These are phyloP conservation scores for Nigrograna mackinnonii DNA, from an alignment of 2,329 filamentous ascomycete genomes.

Conservation along the genomic window DNA sequence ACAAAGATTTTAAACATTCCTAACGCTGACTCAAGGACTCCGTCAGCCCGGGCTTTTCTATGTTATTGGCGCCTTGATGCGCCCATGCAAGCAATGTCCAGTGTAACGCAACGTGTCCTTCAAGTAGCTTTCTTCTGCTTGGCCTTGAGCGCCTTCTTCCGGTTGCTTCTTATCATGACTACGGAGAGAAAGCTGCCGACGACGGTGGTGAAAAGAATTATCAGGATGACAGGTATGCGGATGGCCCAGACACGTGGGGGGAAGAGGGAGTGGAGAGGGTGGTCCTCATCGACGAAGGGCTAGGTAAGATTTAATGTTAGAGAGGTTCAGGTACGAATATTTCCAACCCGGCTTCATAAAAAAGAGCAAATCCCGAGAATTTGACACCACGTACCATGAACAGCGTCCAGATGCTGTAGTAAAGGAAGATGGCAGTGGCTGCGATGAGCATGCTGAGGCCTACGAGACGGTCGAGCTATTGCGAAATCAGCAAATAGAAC, in stretches of 20 bases:
- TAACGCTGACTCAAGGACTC: too few relatives aligned
- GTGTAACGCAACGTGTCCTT: slow-evolving; percentile 10
- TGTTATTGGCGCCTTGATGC: too few relatives aligned
- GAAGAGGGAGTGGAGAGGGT: slow-evolving; percentile 93
- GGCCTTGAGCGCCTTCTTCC: slow-evolving; percentile 96
- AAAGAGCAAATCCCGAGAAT: too few relatives aligned
- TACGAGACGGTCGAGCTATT: slow-evolving; percentile 85
- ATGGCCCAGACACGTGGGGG: slow-evolving; percentile 98
- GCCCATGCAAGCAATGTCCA: too few relatives aligned
- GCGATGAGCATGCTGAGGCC: slow-evolving; percentile 76
- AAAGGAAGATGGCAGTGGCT: slow-evolving; percentile 75
- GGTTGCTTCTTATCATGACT: slow-evolving; percentile 98
- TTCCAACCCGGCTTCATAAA: too few relatives aligned
- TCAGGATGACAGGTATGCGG: slow-evolving; percentile 94
- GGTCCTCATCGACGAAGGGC: slow-evolving; percentile 96
- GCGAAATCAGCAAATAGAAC: too few relatives aligned
- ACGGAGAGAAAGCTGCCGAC: slow-evolving; percentile 94
- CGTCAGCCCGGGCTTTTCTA: too few relatives aligned
- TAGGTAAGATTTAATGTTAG: slow-evolving; percentile 41
- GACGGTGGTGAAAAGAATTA: slow-evolving; percentile 87
- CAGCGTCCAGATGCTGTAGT: slow-evolving; percentile 98
- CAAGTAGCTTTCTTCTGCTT: slow-evolving; percentile 79
- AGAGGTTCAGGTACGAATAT: too few relatives aligned
- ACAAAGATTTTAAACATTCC: too few relatives aligned
- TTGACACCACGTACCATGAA: slow-evolving; percentile 75